phyloP scores from a whole-genome alignment of 495 filamentous ascomycete genomes.

The Astrothelium subdiscretum region DNA sequence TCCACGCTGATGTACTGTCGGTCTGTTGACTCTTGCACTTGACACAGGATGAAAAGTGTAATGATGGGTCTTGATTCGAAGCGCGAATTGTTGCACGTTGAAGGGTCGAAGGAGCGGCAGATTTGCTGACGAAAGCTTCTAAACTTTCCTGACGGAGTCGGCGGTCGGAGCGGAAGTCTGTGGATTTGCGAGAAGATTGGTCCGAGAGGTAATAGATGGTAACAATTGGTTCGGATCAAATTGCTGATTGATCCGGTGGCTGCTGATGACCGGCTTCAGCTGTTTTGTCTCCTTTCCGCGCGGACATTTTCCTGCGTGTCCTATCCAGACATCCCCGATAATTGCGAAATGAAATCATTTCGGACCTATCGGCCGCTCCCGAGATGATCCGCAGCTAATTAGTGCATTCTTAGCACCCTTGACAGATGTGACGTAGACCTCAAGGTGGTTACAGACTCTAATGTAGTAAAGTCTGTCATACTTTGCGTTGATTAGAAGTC shows the following conservation, averaged over 20 bases:
- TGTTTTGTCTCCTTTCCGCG: background rate
- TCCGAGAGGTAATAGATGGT: background rate
- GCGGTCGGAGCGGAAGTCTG: background rate
- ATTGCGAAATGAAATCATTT: constrained; percentile 1
- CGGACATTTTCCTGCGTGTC: too few species aligned
- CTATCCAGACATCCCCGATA: background rate
- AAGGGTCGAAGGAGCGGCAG: background rate
- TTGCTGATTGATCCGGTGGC: background rate
- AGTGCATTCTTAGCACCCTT: too few species aligned
- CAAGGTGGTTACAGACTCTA: too few species aligned
- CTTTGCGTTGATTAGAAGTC: too few species aligned
- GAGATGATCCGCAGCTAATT: background rate
- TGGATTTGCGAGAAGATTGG: background rate
- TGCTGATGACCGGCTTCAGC: background rate
- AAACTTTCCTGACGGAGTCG: background rate
- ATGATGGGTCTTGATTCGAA: background rate
- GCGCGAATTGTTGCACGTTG: background rate
- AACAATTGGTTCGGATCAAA: background rate
- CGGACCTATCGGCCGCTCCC: background rate
- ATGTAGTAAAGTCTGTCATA: too few species aligned
- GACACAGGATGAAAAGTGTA: background rate
- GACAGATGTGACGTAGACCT: too few species aligned
- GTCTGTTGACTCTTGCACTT: background rate
- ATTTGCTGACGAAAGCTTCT: background rate
- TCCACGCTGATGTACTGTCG: background rate